These are phyloP conservation scores for Alternaria infectoria DNA, from an alignment of 2,329 filamentous ascomycete species.

Conservation along the genomic window DNA sequence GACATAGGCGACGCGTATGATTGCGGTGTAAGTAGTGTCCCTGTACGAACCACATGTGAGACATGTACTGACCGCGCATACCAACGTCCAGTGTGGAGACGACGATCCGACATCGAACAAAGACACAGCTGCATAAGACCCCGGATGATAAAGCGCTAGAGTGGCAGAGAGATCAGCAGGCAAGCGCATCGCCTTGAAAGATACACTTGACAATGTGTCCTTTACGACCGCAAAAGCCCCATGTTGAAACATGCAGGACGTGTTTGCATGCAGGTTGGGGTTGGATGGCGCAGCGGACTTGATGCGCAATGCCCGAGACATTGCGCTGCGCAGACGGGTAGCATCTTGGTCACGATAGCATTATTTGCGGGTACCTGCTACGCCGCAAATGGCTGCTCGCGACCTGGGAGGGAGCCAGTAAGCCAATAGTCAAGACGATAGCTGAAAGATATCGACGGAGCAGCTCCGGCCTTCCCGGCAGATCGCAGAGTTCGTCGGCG, in stretches of 20 bases:
- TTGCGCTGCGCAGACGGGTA: background rate
- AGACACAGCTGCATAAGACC: constrained; percentile 25
- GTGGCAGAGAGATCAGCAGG: constrained; percentile 16
- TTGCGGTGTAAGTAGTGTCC: constrained; percentile 51
- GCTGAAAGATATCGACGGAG: constrained; percentile 7
- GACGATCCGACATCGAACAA: constrained; percentile 51
- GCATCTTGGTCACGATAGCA: constrained; percentile 9
- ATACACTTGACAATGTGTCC: constrained; percentile 8
- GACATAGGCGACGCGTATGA: constrained; percentile 72
- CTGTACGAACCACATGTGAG: background rate
- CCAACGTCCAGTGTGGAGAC: constrained; percentile 55
- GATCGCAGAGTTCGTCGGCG: constrained; percentile 30
- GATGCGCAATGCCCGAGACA: constrained; percentile 10
- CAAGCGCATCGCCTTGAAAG: constrained; percentile 10
- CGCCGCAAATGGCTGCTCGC: constrained; percentile 16
- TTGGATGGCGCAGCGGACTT: constrained; percentile 13
- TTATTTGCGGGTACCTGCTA: constrained; percentile 5
- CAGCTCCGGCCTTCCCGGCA: constrained; percentile 22
- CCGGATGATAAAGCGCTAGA: constrained; percentile 13
- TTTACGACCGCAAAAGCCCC: constrained; percentile 2
- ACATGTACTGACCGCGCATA: background rate
- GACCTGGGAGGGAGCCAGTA: constrained; percentile 6
- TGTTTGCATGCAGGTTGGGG: constrained; percentile 6
- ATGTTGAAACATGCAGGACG: constrained; percentile 10
- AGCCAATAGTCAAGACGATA: constrained; percentile 16